A percentile compares a stretch with the other conserved stretches of the same genome.
These are phyloP conservation scores for Niveomyces coronatus DNA, from an alignment of 2,329 filamentous ascomycete species.

Conservation along the genomic window DNA sequence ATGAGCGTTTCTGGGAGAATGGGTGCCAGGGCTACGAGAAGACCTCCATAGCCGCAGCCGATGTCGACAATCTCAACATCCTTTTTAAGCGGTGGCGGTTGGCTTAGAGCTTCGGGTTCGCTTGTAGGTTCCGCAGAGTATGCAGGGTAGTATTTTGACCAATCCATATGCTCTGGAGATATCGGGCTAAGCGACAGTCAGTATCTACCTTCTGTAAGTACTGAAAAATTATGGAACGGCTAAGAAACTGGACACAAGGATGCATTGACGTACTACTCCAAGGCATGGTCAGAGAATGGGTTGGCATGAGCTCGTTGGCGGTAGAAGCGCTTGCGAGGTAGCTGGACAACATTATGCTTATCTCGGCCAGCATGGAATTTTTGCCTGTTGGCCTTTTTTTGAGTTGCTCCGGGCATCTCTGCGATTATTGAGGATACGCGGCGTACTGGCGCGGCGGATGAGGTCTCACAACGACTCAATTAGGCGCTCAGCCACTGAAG, in stretches of 20 bases:
- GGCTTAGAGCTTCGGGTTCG: conserved; percentile 15
- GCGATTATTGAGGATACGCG: too few relatives aligned
- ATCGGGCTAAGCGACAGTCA: conserved; percentile 48
- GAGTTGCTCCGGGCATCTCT: conserved; percentile 26
- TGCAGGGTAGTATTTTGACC: conserved; percentile 73
- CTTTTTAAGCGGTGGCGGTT: conserved; percentile 31
- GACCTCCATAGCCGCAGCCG: conserved; percentile 89
- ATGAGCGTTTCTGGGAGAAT: conserved; percentile 72
- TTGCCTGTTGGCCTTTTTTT: conserved; percentile 56
- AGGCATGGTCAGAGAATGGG: conserved; percentile 87
- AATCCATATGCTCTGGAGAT: conserved; percentile 79
- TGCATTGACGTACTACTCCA: conserved; percentile 62
- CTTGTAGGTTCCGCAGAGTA: conserved; percentile 40
- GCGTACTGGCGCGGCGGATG: too few relatives aligned
- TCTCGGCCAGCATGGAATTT: conserved; percentile 49
- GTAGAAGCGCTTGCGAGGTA: conserved; percentile 94
- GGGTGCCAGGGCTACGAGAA: conserved; percentile 77
- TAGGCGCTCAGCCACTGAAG: background rate
- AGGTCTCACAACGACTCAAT: background rate
- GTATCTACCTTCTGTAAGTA: background rate
- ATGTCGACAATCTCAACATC: conserved; percentile 91
- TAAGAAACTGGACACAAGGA: background rate
- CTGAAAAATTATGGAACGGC: background rate
- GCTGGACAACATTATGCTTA: conserved; percentile 42
- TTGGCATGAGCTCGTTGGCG: conserved; percentile 95